Evolutionary conservation across 139 green algal species (phyloP).

Genomic region (Trebouxia sp.): DNA sequence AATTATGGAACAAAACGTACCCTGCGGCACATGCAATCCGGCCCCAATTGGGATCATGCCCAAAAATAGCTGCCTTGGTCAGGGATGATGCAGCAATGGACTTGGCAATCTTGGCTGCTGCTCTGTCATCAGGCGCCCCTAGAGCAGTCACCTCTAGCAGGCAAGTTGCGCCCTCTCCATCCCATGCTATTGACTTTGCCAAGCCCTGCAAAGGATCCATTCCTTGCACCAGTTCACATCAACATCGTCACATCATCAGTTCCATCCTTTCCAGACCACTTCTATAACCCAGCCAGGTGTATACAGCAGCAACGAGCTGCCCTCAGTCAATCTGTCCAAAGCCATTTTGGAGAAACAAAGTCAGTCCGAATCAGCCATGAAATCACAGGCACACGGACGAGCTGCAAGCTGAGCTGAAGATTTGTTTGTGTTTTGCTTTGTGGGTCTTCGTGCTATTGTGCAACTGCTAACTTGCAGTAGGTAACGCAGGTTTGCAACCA

Average conservation of each 20-base stretch:
- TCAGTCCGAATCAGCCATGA: no score
- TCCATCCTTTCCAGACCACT: no score
- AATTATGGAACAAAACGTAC: conserved; percentile 39
- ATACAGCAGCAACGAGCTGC: no score
- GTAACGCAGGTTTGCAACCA: neutral
- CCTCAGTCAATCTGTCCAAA: no score
- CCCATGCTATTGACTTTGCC: conserved; percentile 97
- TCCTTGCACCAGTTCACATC: neutral
- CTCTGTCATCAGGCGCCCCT: conserved; percentile 49
- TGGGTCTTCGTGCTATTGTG: neutral
- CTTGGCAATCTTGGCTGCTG: conserved; percentile 72
- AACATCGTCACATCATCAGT: conserved; percentile 1
- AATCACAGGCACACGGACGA: no score
- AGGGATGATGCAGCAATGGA: conserved; percentile 84
- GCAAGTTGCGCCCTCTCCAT: conserved; percentile 97
- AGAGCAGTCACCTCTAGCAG: conserved; percentile 86
- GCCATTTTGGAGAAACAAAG: no score
- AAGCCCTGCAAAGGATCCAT: conserved; percentile 62
- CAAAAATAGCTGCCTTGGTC: conserved; percentile 93
- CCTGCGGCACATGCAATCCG: conserved; percentile 94
- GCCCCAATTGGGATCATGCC: conserved; percentile 98
- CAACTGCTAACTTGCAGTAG: neutral
- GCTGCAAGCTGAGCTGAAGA: no score
- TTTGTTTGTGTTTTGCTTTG: no score
- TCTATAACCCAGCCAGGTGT: no score